Conservation (phyloP, 2,329 filamentous ascomycete species). For the Madurella fahalii region DNA sequence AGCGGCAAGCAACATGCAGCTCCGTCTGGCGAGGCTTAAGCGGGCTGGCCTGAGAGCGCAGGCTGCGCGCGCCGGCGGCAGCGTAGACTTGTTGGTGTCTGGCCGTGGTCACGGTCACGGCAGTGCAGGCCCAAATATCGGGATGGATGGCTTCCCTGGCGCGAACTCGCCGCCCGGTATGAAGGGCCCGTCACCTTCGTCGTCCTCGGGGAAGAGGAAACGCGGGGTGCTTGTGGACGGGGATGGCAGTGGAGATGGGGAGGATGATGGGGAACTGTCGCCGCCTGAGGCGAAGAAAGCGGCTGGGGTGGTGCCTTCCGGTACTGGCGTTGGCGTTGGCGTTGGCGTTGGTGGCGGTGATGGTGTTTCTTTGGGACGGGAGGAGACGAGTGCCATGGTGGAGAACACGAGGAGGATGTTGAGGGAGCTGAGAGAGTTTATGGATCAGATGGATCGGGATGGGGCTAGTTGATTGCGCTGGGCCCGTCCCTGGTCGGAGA, state of each 20-base stretch:
- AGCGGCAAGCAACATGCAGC: not conserved
- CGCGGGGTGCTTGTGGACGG: not conserved
- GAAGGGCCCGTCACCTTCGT: too few relatives aligned
- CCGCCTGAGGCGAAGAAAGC: slow-evolving; percentile 8
- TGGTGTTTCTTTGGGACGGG: slow-evolving; percentile 1
- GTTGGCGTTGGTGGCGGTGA: not conserved
- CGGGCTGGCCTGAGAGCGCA: not conserved
- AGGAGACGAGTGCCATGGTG: slow-evolving; percentile 23
- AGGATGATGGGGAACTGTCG: slow-evolving; percentile 1
- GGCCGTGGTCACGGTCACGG: not conserved
- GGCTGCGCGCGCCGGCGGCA: not conserved
- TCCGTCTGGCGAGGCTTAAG: slow-evolving; percentile 16
- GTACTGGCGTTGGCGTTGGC: not conserved
- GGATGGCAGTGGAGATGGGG: not conserved
- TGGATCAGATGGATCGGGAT: slow-evolving; percentile 25
- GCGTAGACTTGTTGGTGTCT: slow-evolving; percentile 2
- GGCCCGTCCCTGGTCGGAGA: not conserved
- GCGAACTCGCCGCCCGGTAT: too few relatives aligned
- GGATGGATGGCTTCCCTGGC: not conserved
- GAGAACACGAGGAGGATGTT: slow-evolving; percentile 25
- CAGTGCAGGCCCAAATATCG: not conserved
- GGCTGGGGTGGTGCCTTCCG: not conserved
- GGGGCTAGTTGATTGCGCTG: not conserved
- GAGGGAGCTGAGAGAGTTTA: slow-evolving; percentile 25
- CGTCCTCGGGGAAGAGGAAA: slow-evolving; percentile 13